A percentile compares a stretch with the other conserved stretches of the same genome.
These are phyloP conservation scores for Vigna nakashimae DNA, from an alignment of 306 rosid species.

Conservation along the genomic window DNA sequence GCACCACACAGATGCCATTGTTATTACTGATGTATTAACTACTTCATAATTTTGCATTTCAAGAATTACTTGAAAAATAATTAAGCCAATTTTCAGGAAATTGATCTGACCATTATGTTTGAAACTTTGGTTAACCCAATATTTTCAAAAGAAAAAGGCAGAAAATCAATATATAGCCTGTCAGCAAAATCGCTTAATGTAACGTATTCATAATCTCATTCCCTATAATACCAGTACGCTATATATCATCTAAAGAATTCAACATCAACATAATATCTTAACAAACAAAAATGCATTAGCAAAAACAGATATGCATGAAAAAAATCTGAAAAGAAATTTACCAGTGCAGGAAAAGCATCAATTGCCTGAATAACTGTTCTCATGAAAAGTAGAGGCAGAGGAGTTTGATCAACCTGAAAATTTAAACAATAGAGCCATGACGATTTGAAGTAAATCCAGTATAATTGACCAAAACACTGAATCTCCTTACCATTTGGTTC, in stretches of 20 bases:
- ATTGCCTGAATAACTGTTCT: conserved; percentile 98
- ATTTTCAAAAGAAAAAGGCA: conserved; percentile 10
- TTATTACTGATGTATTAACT: conserved; percentile 7
- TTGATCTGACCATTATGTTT: background rate
- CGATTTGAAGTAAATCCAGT: conserved; percentile 8
- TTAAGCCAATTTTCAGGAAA: background rate
- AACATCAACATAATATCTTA: conserved; percentile 22
- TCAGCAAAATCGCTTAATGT: conserved; percentile 18
- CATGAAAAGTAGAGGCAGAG: conserved; percentile 97
- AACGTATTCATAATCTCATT: conserved; percentile 31
- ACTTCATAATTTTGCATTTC: background rate
- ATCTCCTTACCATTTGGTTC: conserved; percentile 81
- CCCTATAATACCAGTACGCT: background rate
- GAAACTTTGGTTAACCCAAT: conserved; percentile 11
- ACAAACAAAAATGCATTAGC: conserved; percentile 22
- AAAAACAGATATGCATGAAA: conserved; percentile 22
- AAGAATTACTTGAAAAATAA: conserved; percentile 19
- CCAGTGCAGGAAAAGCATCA: conserved; percentile 96
- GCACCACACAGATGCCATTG: background rate
- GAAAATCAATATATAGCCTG: background rate
- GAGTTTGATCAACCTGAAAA: conserved; percentile 93
- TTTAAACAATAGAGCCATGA: conserved; percentile 29
- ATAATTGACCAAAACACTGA: background rate
- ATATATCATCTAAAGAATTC: conserved; percentile 23
- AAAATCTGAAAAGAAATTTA: conserved; percentile 44